Conservation (phyloP, 768 basidiomycete species). For the Boletus bicolor region DNA sequence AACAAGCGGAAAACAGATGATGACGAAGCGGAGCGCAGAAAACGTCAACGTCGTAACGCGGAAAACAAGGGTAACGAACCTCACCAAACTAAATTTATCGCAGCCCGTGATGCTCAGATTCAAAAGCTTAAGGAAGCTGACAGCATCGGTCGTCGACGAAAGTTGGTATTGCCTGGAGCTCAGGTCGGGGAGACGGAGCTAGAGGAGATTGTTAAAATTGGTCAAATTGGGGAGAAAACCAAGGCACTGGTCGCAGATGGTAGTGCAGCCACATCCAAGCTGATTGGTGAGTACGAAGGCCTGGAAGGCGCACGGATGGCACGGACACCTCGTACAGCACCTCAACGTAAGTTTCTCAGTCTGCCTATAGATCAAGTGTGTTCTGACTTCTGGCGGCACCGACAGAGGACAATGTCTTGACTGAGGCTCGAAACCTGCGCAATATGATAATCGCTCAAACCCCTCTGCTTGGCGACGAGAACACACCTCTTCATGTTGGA, state of each 20-base stretch:
- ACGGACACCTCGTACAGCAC: constrained; percentile 90
- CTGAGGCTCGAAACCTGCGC: constrained; percentile 92
- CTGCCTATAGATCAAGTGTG: not conserved
- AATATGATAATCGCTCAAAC: constrained; percentile 93
- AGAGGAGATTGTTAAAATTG: constrained; percentile 98
- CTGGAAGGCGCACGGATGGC: constrained; percentile 87
- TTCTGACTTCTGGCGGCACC: constrained; percentile 8
- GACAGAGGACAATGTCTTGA: constrained; percentile 91
- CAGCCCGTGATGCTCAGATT: constrained; percentile 97
- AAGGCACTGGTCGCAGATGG: constrained; percentile 81
- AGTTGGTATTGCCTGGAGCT: constrained; percentile 78
- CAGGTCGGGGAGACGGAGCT: constrained; percentile 94
- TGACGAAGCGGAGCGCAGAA: constrained; percentile 90
- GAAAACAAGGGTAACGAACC: constrained; percentile 63
- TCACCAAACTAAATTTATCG: constrained; percentile 90
- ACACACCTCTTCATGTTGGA: constrained; percentile 82
- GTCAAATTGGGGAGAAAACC: constrained; percentile 85
- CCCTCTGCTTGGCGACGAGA: constrained; percentile 93
- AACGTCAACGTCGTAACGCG: constrained; percentile 70
- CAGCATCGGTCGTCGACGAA: constrained; percentile 84
- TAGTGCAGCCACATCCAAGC: constrained; percentile 77
- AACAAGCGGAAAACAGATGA: constrained; percentile 94
- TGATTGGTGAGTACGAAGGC: constrained; percentile 91
- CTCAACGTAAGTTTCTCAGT: constrained; percentile 68
- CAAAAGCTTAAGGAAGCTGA: constrained; percentile 98